These are phyloP conservation scores for Gloeophyllum trabeum DNA, from an alignment of 768 basidiomycete species.

Conservation along the genomic window DNA sequence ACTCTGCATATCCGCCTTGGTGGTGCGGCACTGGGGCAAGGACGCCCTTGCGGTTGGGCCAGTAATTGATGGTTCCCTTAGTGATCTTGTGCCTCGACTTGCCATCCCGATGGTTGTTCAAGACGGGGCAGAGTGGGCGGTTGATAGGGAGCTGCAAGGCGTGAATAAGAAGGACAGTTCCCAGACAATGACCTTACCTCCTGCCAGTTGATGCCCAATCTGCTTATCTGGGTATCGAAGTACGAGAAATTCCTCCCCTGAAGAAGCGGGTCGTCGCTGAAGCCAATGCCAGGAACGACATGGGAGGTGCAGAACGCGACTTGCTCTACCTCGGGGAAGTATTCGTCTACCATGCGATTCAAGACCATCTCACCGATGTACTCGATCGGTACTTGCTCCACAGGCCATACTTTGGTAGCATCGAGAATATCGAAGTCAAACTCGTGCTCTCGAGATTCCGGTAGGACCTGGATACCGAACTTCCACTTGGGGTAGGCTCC, in stretches of 20 bases:
- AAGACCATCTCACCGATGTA: conserved; percentile 68
- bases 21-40: conserved; percentile 34
- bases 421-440: conserved; percentile 87
- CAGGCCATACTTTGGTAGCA: conserved; percentile 79
- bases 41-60: conserved; percentile 60
- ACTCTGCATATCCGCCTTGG: conserved; percentile 51
- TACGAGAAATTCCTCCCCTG: conserved; percentile 83
- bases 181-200: conserved; percentile 24
- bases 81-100: conserved; percentile 42
- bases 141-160: conserved; percentile 84
- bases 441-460: conserved; percentile 64
- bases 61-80: conserved; percentile 60
- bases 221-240: conserved; percentile 73
- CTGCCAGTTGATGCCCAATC: conserved; percentile 74
- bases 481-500: conserved; percentile 70
- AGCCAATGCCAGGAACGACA: conserved; percentile 53
- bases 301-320: conserved; percentile 74
- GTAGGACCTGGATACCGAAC: conserved; percentile 63
- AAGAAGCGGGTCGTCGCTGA: conserved; percentile 68
- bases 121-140: conserved; percentile 62
- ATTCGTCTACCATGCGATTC: conserved; percentile 56
- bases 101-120: conserved; percentile 63
- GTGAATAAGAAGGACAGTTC: conserved; percentile 2
- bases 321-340: conserved; percentile 82
- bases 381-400: conserved; percentile 68